phyloP scores from a whole-genome alignment of 257 asterid species.

The Solanum virginianum region DNA sequence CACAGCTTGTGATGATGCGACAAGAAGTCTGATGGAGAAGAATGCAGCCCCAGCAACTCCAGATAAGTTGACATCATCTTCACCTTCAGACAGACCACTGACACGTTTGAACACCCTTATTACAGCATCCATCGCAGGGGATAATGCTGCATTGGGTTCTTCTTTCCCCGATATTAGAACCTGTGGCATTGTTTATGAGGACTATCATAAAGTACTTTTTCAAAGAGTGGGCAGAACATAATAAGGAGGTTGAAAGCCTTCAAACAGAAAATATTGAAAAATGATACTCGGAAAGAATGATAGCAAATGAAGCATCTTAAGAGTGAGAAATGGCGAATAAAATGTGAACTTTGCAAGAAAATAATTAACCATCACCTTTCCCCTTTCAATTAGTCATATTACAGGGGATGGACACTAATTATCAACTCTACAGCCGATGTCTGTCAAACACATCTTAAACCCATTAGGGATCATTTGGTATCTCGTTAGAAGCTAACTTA shows the following conservation, averaged over 20 bases:
- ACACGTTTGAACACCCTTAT: slow-evolving; percentile 61
- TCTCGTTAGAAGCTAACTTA: not conserved
- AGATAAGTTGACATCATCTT: slow-evolving; percentile 20
- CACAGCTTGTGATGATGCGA: slow-evolving; percentile 71
- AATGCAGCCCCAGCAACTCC: slow-evolving; percentile 38
- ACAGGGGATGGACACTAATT: not conserved
- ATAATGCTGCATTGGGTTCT: slow-evolving; percentile 56
- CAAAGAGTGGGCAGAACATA: not conserved
- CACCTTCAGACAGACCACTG: slow-evolving; percentile 42
- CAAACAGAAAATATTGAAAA: not conserved
- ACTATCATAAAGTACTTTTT: not conserved
- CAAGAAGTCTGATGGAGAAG: slow-evolving; percentile 54
- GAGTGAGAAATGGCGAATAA: not conserved
- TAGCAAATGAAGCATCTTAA: not conserved
- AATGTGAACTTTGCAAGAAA: not conserved
- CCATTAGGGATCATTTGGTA: not conserved
- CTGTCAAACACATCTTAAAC: not conserved
- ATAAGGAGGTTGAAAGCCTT: not conserved
- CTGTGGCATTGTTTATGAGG: slow-evolving; percentile 17
- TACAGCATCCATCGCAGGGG: slow-evolving; percentile 80
- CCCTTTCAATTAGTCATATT: not conserved
- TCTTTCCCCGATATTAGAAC: slow-evolving; percentile 73
- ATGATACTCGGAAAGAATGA: not conserved
- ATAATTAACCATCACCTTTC: not conserved
- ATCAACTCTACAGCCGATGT: not conserved